Evolutionary conservation across 1,284 basidiomycete species (phyloP).

Genomic region (Malassezia obtusa): DNA sequence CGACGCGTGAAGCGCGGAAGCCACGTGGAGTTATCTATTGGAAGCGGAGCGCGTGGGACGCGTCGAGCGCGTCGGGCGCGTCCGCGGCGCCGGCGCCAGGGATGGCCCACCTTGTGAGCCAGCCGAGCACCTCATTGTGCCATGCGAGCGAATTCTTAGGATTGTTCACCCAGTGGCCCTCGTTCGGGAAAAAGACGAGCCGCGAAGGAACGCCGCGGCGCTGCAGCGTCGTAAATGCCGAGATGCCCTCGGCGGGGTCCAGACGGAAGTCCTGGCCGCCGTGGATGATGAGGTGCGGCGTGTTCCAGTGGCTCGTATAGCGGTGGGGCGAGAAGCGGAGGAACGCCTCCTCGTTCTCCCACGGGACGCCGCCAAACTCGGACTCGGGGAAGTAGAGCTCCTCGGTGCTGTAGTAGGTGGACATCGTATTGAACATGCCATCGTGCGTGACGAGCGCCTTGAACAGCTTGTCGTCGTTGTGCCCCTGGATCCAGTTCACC

Average conservation of each 20-base stretch:
- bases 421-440: constrained; percentile 25
- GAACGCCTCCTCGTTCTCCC: constrained; percentile 14
- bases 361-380: constrained; percentile 28
- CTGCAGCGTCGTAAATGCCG: constrained; percentile 32
- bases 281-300: constrained; percentile 33
- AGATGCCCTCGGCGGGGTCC: constrained; percentile 19
- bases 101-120: constrained; percentile 23
- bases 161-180: constrained; percentile 32
- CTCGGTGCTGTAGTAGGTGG: constrained; percentile 24
- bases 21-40: background rate
- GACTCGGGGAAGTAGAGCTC: constrained; percentile 38
- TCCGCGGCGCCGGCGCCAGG: background rate
- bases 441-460: constrained; percentile 36
- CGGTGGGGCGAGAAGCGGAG: constrained; percentile 20
- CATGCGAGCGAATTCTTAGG: constrained; percentile 26
- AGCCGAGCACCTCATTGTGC: constrained; percentile 31
- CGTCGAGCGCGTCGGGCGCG: background rate
- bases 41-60: background rate
- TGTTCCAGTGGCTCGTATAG: constrained; percentile 25
- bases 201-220: constrained; percentile 25
- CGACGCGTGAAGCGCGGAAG: background rate
- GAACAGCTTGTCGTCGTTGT: constrained; percentile 34
- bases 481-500: constrained; percentile 38
- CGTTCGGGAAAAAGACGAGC: constrained; percentile 29
- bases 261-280: constrained; percentile 30